Evolutionary conservation across 805 yeast species (phyloP).

Genomic region (Myxozyma nipponensis): DNA sequence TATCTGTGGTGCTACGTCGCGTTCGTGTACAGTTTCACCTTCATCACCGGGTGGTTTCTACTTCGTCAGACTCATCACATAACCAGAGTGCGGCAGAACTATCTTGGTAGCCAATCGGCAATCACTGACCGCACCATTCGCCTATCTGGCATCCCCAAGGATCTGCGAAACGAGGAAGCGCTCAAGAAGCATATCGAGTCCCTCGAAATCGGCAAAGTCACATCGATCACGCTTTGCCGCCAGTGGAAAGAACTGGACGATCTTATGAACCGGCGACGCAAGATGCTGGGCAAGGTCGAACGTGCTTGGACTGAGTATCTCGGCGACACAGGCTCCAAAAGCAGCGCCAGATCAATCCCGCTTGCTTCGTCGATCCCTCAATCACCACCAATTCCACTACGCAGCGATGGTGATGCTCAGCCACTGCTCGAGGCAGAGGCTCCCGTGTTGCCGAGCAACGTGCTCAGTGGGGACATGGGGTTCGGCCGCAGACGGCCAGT

Average conservation of each 20-base stretch:
- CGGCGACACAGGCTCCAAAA: constrained; percentile 36
- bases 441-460: constrained; percentile 11
- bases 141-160: constrained; percentile 83
- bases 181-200: constrained; percentile 71
- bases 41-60: constrained; percentile 55
- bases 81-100: constrained; percentile 69
- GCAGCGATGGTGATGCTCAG: constrained; percentile 11
- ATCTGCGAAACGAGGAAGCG: constrained; percentile 65
- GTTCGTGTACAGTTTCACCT: constrained; percentile 82
- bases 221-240: constrained; percentile 71
- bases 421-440: constrained; percentile 10
- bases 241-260: constrained; percentile 78
- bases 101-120: constrained; percentile 80
- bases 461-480: constrained; percentile 10
- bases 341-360: constrained; percentile 19
- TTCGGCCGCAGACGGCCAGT: constrained; percentile 50
- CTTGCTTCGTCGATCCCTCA: constrained; percentile 20
- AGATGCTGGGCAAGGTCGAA: constrained; percentile 58
- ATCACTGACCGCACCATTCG: constrained; percentile 84
- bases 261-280: constrained; percentile 57
- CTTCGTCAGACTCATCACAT: constrained; percentile 69
- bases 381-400: constrained; percentile 22
- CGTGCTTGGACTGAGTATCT: constrained; percentile 67
- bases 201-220: constrained; percentile 75
- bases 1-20: constrained; percentile 83